Evolutionary conservation across 371 early-diverging fungal genomes (phyloP), one percentile per base, ranked within the genome.

Genomic region (Circinella umbellata): DNA sequence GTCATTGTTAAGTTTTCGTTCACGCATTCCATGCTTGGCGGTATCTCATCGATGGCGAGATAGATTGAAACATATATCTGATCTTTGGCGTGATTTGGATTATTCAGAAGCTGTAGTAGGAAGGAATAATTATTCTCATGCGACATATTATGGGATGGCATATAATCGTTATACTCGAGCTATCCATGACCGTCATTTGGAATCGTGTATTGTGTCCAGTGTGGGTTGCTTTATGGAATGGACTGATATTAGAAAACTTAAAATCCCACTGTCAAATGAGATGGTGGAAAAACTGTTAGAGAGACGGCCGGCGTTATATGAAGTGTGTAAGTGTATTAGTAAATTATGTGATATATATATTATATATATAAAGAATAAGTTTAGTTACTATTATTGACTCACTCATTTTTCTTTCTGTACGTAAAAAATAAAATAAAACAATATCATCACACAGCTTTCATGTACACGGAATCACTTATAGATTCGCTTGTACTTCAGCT

Each of bases 61-160:
- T 14, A 36, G 27, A 18, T 37, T 64, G 7, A 49, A n/a, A 15
- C n/a, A 10, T 13, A 64, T 64, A 4, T 53, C 65, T 3, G 65
- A 47, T 15, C 17, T 64, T 1, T 64, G 65, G 65, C 57, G 57
- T 57, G 57, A 57, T 34, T n/a, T 34, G n/a, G 48, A 51, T 10
- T 17, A 48, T 51, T 51, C 42, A 42, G 42, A 42, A 42, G 3
- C 0, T 9, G 3, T 42, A 11, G 42, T 42, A 6, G 11, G 6
- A 42, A 11, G 42, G 11, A 42, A 42, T 42, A 11, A 42, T 42
- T 6, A 27, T 27, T 27, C 27, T 27, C 27, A 27, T 27, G 1
- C 27, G 1, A 27, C 27, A 27, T 27, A 27, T 27, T 27, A 27
- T 27, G 27, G 27, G 27, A 27, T 47, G 47, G 3, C 47, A 15